These are phyloP conservation scores for Themeda triandra DNA, from an alignment of 176 grass and related monocot species.

Conservation along the genomic window DNA sequence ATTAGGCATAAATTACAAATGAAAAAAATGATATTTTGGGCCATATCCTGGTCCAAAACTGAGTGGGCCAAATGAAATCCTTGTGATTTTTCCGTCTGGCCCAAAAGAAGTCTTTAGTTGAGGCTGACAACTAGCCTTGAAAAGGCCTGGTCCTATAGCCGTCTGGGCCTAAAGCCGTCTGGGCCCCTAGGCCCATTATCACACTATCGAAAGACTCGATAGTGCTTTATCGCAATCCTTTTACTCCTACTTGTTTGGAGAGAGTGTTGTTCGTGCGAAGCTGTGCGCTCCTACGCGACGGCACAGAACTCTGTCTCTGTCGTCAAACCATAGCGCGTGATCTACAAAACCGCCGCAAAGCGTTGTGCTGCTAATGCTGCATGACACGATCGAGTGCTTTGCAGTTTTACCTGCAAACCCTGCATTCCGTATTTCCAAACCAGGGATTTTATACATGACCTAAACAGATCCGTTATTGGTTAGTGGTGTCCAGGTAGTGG, in stretches of 20 bases:
- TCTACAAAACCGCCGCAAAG: not conserved
- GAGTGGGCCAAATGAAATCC: not conserved
- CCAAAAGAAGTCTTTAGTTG: not conserved
- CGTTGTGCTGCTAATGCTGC: not conserved
- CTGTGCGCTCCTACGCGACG: not conserved
- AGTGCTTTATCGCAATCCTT: not conserved
- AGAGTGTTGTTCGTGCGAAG: not conserved
- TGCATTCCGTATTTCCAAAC: not conserved
- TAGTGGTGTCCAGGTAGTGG: not conserved
- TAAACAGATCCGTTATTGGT: not conserved
- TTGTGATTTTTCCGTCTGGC: not conserved
- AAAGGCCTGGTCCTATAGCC: too few relatives aligned
- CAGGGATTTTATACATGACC: not conserved
- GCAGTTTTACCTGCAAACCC: not conserved
- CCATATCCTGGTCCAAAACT: not conserved
- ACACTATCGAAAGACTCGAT: not conserved
- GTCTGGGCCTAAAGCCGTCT: not conserved
- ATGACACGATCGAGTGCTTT: not conserved
- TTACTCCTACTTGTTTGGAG: not conserved
- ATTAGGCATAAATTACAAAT: too few relatives aligned
- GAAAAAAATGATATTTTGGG: not conserved
- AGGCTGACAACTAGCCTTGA: not conserved
- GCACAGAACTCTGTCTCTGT: not conserved
- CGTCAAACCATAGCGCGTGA: not conserved
- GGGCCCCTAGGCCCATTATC: not conserved